Base-by-base conservation (phyloP, 1,284 basidiomycete species). In the Lentinula novae-zelandiae region DNA sequence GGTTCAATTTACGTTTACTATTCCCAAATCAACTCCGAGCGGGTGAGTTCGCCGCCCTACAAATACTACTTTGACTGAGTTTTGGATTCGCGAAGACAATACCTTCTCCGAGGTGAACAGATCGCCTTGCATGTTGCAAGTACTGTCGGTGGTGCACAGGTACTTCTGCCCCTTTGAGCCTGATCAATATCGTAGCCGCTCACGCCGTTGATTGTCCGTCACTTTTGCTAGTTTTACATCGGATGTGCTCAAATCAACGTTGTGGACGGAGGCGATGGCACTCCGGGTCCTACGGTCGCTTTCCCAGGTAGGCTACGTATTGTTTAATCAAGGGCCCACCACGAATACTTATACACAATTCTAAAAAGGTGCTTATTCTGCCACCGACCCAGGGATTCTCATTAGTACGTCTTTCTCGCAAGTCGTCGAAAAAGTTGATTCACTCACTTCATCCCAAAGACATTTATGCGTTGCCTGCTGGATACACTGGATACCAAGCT, bases 1-100 rank as follows among this genome's bases (percentile, higher is more conserved):
- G n/a, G 61, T 67, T 33, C 66, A 74, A 44, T 72, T 80, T 64
- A 78, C 69, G 10, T 80, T 79, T 68, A 78, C 75, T 2, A 75
- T 73, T 33, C 72, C 72, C 1, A 70, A 68, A 65, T 70, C 63
- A 50, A 60, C 66, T 2, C 72, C 71, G 3, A 72, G 66, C 58
- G 71, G 72, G 70, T 71, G 53, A 61, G 65, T 49, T 9, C 6
- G 4, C 39, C 36, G 15, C 17, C 17, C 17, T 17, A 17, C 17
- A 17, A 17, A 17, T 17, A 17, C 17, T 17, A 17, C 60, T 52
- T n/a, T 9, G 39, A 53, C 42, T 10, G 33, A 40, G 17, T 44
- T 33, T 34, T 20, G 8, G 15, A 12, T 20, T 40, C 50, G 8
- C n/a, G 31, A 36, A 60, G 66, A 31, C 68, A 69, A 65, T 72